A percentile compares a stretch with the other conserved stretches of the same genome.
These are phyloP conservation scores for Metschnikowia picachoensis DNA, from an alignment of 805 yeast species.

Conservation along the genomic window DNA sequence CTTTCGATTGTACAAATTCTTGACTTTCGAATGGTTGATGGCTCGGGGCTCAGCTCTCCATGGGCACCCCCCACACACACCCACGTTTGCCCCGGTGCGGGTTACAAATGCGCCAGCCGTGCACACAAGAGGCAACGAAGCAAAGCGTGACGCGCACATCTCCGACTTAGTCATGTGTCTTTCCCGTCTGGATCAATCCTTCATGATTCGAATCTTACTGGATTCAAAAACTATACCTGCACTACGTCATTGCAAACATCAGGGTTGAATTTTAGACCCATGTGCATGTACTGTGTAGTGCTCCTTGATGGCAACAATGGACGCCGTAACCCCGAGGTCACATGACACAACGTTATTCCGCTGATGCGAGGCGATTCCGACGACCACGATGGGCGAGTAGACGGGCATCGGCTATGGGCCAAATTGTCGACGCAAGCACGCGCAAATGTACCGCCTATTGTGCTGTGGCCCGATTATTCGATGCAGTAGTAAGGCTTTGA, in stretches of 20 bases:
- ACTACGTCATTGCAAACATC: not conserved
- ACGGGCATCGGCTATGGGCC: not conserved
- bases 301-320: too few relatives aligned
- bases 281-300: too few relatives aligned
- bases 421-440: not conserved
- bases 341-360: not conserved
- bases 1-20: too few relatives aligned
- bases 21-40: not conserved
- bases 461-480: too few relatives aligned
- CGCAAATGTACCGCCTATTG: too few relatives aligned
- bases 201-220: not conserved
- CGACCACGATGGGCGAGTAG: not conserved
- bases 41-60: slow-evolving; percentile 5
- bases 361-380: slow-evolving; percentile 2
- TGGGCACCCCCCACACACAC: slow-evolving; percentile 3
- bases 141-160: not conserved
- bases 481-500: too few relatives aligned
- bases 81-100: not conserved
- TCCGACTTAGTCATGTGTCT: not conserved
- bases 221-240: not conserved
- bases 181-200: not conserved
- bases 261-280: too few relatives aligned
- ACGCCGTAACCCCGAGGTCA: not conserved
- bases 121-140: not conserved
- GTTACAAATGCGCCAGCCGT: not conserved